Evolutionary conservation across 345 rosid species (phyloP).

Genomic region (Populus simonii): DNA sequence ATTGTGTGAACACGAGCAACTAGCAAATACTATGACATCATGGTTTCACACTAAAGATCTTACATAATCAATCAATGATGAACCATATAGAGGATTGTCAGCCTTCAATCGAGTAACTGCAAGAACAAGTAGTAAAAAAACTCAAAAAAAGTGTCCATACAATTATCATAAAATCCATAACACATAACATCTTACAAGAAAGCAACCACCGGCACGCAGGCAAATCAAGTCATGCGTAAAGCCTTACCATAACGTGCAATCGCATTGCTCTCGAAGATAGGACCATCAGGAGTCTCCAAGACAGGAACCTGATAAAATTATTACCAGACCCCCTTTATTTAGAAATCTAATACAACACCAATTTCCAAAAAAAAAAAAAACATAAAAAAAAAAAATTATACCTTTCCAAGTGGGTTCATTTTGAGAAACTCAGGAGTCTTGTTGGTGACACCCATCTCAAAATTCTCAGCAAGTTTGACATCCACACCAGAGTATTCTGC

Average conservation of each 20-base stretch:
- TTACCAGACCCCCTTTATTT: background rate
- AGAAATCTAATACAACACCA: background rate
- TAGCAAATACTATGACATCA: too few species aligned
- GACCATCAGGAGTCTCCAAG: constrained; percentile 90
- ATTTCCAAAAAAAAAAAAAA: too few species aligned
- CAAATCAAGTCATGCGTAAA: background rate
- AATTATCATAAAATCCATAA: background rate
- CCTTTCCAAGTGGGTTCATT: constrained; percentile 97
- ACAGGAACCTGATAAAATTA: constrained; percentile 65
- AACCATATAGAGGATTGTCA: constrained; percentile 61
- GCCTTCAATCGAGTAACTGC: constrained; percentile 70
- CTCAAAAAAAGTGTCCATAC: background rate
- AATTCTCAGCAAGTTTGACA: constrained; percentile 52
- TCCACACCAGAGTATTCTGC: constrained; percentile 81
- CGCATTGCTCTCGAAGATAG: constrained; percentile 94
- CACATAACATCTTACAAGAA: too few species aligned
- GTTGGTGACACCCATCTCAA: constrained; percentile 78
- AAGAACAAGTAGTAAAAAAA: constrained; percentile 6
- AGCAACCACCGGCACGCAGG: background rate
- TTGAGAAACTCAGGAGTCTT: constrained; percentile 76
- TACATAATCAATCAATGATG: constrained; percentile 71
- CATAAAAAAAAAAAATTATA: background rate
- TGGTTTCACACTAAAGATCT: constrained; percentile 13
- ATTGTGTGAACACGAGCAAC: background rate
- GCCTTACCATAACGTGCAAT: constrained; percentile 79